A percentile compares a stretch with the other conserved stretches of the same genome.
Conservation (phyloP, 2,329 filamentous ascomycete species). For the Arthrobotrys sphaeroides region DNA sequence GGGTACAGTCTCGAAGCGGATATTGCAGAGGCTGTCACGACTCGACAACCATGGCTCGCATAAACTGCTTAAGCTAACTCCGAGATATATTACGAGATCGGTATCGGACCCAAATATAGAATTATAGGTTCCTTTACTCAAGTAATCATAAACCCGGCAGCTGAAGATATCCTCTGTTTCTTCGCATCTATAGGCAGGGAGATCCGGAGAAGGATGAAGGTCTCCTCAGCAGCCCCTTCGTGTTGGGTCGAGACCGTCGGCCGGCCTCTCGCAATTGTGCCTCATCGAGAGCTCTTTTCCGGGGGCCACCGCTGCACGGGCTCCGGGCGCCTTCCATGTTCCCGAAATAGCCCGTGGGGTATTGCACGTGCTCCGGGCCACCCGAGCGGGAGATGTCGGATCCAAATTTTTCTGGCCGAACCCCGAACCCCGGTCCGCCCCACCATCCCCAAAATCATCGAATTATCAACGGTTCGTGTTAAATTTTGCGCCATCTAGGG, state of each 20-base stretch:
- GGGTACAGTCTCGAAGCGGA: slow-evolving; percentile 5
- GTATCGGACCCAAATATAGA: slow-evolving; percentile 29
- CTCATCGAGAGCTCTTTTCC: slow-evolving; percentile 2
- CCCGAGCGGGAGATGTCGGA: slow-evolving; percentile 43
- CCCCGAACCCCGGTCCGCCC: background rate
- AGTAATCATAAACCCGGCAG: slow-evolving; percentile 9
- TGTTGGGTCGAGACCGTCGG: background rate
- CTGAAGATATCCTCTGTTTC: background rate
- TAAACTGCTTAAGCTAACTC: slow-evolving; percentile 11
- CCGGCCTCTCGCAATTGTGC: background rate
- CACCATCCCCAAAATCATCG: background rate
- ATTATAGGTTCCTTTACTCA: slow-evolving; percentile 5
- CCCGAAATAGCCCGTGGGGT: slow-evolving; percentile 10
- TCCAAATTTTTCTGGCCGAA: slow-evolving; percentile 5
- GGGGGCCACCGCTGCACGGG: background rate
- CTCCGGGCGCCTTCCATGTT: background rate
- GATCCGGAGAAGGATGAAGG: background rate
- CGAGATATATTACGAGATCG: slow-evolving; percentile 14
- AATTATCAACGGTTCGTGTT: slow-evolving; percentile 7
- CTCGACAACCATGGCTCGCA: slow-evolving; percentile 16
- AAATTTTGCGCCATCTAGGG: slow-evolving; percentile 8
- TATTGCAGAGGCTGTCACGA: slow-evolving; percentile 11
- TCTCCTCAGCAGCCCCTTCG: slow-evolving; percentile 5
- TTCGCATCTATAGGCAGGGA: slow-evolving; percentile 5
- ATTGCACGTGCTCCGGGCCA: slow-evolving; percentile 4